These are phyloP conservation scores for Glonium stellatum DNA, from an alignment of 495 filamentous ascomycete genomes.

Conservation along the genomic window DNA sequence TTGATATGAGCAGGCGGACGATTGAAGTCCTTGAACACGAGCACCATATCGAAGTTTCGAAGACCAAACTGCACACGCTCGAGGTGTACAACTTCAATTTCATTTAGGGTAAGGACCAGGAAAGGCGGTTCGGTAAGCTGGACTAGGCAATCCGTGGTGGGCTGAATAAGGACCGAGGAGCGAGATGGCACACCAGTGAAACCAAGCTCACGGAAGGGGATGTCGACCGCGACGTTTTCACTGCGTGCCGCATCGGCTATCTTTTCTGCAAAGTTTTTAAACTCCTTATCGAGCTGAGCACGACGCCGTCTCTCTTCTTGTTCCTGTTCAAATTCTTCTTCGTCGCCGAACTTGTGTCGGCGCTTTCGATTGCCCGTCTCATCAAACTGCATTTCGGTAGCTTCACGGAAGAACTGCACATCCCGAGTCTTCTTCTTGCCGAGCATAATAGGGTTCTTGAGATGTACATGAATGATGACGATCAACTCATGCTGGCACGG, in stretches of 20 bases:
- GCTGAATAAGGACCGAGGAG: slow-evolving; percentile 89
- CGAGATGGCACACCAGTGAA: slow-evolving; percentile 95
- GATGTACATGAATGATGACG: slow-evolving; percentile 94
- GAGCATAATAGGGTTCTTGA: slow-evolving; percentile 96
- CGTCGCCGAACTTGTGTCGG: slow-evolving; percentile 96
- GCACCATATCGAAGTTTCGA: slow-evolving; percentile 98
- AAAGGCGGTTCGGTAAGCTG: slow-evolving; percentile 97
- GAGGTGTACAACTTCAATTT: slow-evolving; percentile 93
- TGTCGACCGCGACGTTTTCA: slow-evolving; percentile 74
- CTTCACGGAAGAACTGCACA: slow-evolving; percentile 96
- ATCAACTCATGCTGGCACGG: slow-evolving; percentile 92
- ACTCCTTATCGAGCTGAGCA: slow-evolving; percentile 86
- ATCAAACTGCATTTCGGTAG: slow-evolving; percentile 97
- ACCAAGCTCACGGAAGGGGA: slow-evolving; percentile 91
- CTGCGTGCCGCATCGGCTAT: slow-evolving; percentile 87
- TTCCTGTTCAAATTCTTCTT: slow-evolving; percentile 97
- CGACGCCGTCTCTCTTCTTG: slow-evolving; percentile 91
- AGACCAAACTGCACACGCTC: slow-evolving; percentile 96
- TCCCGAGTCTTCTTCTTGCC: slow-evolving; percentile 99
- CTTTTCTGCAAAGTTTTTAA: slow-evolving; percentile 96
- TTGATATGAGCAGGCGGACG: slow-evolving; percentile 87
- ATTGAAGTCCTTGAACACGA: slow-evolving; percentile 94
- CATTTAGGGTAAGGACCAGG: slow-evolving; percentile 85
- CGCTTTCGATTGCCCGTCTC: slow-evolving; percentile 97
- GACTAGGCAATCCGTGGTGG: slow-evolving; percentile 96